Percentiles rank a stretch among this genome's conserved stretches.
phyloP scores from a whole-genome alignment of 2,329 filamentous ascomycete genomes.

The Fusarium mexicanum region DNA sequence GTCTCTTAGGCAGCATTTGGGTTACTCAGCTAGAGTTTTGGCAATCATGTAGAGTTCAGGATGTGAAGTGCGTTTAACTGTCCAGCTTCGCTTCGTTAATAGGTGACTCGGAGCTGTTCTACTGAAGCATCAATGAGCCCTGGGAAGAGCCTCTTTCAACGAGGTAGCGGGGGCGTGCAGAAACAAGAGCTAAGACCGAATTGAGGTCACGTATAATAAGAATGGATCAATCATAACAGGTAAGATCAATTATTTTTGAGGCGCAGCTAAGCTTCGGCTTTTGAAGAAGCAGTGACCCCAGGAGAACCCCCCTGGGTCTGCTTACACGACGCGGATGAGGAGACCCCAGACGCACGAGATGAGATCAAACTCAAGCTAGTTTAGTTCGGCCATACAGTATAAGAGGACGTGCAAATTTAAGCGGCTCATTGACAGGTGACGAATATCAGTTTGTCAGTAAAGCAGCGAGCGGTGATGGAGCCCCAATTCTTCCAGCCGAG shows the following conservation, averaged over 20 bases:
- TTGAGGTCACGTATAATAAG: fast-evolving
- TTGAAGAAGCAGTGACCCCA: neutral
- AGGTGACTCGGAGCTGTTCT: neutral
- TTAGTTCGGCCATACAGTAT: neutral
- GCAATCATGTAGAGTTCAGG: fast-evolving
- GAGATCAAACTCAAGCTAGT: neutral
- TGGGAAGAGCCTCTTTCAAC: fast-evolving
- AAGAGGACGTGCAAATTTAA: neutral
- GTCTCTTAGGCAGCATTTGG: neutral
- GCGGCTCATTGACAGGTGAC: fast-evolving
- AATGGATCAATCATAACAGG: fast-evolving
- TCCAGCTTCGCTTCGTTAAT: too few relatives aligned
- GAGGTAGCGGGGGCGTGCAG: neutral
- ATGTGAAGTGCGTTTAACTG: fast-evolving
- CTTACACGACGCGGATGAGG: too few relatives aligned
- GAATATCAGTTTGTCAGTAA: neutral
- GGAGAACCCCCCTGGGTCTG: neutral
- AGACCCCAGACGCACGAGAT: too few relatives aligned
- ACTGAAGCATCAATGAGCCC: neutral
- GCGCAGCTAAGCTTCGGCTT: fast-evolving
- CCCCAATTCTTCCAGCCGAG: neutral
- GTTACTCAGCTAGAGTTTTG: neutral
- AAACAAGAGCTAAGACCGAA: fast-evolving
- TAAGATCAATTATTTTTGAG: fast-evolving
- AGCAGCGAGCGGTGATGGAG: fast-evolving